phyloP scores from a whole-genome alignment of 1,284 basidiomycete genomes.

The Tilletia caries region DNA sequence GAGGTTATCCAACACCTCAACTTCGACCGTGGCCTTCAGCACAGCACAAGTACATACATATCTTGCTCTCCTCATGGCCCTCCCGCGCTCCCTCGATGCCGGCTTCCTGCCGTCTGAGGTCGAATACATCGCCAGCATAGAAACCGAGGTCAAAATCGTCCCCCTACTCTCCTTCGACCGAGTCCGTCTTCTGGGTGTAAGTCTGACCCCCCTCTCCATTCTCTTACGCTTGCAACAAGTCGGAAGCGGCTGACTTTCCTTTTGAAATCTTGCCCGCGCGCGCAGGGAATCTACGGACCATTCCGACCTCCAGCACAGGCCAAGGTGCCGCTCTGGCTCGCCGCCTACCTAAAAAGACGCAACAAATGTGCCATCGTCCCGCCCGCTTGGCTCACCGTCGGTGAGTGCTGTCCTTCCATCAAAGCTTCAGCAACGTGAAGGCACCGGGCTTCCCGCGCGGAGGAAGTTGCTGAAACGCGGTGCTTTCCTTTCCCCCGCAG shows the following conservation, averaged over 20 bases:
- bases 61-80: conserved; percentile 18
- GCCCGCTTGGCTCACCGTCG: conserved; percentile 81
- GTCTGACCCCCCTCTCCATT: neutral
- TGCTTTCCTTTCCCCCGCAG: conserved; percentile 56
- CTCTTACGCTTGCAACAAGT: too few species aligned
- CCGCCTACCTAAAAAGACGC: conserved; percentile 84
- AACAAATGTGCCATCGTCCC: conserved; percentile 87
- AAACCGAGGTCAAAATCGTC: conserved; percentile 39
- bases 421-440: too few species aligned
- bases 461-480: too few species aligned
- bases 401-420: conserved; percentile 58
- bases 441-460: too few species aligned
- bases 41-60: too few species aligned
- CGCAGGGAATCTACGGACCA: conserved; percentile 69
- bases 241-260: neutral
- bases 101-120: conserved; percentile 25
- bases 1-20: too few species aligned
- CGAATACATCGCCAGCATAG: conserved; percentile 31
- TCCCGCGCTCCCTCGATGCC: conserved; percentile 16
- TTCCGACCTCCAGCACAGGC: conserved; percentile 79
- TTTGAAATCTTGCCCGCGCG: neutral
- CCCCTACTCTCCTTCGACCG: conserved; percentile 45
- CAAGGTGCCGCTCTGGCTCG: conserved; percentile 89
- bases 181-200: conserved; percentile 37
- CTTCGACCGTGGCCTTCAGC: too few species aligned